Base-by-base conservation (phyloP, 805 yeast species). In the Myxozyma sirexii region DNA sequence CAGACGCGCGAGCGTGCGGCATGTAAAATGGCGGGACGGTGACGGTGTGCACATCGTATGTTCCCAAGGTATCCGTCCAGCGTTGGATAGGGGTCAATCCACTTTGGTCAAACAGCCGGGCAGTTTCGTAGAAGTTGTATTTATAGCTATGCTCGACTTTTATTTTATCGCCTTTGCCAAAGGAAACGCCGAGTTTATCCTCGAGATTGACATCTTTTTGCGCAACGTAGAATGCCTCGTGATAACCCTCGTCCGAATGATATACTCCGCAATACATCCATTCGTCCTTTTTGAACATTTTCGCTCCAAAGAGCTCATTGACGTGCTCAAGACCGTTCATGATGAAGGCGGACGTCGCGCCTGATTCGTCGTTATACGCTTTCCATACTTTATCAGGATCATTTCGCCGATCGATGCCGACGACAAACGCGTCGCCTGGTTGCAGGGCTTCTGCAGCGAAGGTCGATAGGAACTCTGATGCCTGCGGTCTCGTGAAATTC, bases 401-500 rank as follows among this genome's bases (percentile, higher is more conserved):
- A 31, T 65, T 65, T 3, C 68, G 62, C 15, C 59, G 50, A 47
- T 66, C 68, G 37, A 66, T 62, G 15, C 66, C 67, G 8, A 66
- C 46, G 6, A 66, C 39, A 39, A 65, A 45, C 38, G 51, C 31
- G 38, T 66, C 68, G 12, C 57, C 63, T 2, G 49, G 46, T 4
- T 19, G 33, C 10, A 59, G 47, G 4, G 58, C 54, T 35, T 48
- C 53, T 17, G 31, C 26, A 5, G 48, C 39, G 33, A 65, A 65
- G 12, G 38, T 23, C 13, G 23, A 26, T 17, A 66, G 24, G 37
- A 66, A 65, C 6, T 39, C 24, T 17, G 61, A 44, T 4, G 68
- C 65, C 31, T 59, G 59, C 8, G 43, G 54, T 2, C 68, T 56
- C 23, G 46, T 53, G 24, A 65, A 46, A 39, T 66, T 66, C 29